Evolutionary conservation across 1,284 basidiomycete species (phyloP).

Genomic region (Cutaneotrichosporon cutaneum): DNA sequence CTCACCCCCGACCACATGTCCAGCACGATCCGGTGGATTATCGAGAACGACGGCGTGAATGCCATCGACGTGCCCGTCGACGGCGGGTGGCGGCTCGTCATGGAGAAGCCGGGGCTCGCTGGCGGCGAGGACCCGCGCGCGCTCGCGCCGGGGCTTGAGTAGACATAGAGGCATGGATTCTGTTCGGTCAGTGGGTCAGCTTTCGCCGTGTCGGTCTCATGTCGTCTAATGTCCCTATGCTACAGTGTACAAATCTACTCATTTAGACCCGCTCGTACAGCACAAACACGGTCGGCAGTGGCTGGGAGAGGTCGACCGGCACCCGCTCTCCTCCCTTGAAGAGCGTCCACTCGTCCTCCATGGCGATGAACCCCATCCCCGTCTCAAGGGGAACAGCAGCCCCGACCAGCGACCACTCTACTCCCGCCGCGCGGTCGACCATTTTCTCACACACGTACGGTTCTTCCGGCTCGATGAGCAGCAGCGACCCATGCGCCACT

Average conservation of each 20-base stretch:
- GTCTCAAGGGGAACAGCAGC: background rate
- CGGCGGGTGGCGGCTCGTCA: constrained; percentile 46
- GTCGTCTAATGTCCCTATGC: too few relatives aligned
- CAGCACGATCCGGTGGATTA: constrained; percentile 37
- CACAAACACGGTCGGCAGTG: background rate
- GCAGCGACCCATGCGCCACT: background rate
- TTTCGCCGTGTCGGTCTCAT: too few relatives aligned
- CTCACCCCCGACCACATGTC: constrained; percentile 42
- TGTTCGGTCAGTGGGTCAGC: background rate
- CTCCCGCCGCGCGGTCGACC: background rate
- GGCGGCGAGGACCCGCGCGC: constrained; percentile 39
- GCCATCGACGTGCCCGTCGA: constrained; percentile 45
- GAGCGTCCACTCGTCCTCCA: background rate
- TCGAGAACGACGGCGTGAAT: constrained; percentile 45
- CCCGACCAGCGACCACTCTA: background rate
- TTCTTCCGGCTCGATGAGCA: background rate
- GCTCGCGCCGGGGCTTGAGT: constrained; percentile 44
- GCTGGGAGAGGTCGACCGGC: background rate
- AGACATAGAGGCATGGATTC: constrained; percentile 1
- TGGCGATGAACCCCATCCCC: background rate
- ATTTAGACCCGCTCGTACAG: background rate
- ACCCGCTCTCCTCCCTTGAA: background rate
- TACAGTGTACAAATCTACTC: background rate
- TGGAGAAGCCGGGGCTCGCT: constrained; percentile 31
- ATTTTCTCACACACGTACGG: background rate